Conservation (phyloP, 306 rosid species). For the Casuarina cunninghamiana region DNA sequence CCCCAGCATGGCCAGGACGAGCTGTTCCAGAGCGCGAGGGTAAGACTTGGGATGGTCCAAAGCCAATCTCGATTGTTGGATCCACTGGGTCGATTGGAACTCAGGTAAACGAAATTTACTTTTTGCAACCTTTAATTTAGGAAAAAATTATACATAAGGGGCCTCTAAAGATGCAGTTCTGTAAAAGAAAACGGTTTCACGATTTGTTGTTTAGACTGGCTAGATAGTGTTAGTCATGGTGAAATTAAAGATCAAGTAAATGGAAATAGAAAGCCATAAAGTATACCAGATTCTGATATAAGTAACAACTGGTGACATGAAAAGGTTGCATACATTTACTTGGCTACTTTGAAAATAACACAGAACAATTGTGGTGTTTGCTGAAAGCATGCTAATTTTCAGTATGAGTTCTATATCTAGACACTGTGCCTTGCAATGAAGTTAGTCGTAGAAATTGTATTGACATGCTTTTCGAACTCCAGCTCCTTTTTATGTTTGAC, state of each 20-base stretch:
- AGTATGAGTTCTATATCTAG: not conserved
- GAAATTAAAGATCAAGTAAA: not conserved
- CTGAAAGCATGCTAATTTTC: not conserved
- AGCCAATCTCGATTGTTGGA: conserved; percentile 89
- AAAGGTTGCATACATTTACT: not conserved
- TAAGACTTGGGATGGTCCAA: conserved; percentile 81
- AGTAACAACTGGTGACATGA: not conserved
- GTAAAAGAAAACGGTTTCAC: too few relatives aligned
- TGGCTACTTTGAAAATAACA: not conserved
- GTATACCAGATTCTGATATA: not conserved
- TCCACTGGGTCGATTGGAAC: conserved; percentile 97
- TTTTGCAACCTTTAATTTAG: not conserved
- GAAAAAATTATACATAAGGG: not conserved
- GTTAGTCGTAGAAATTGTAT: not conserved
- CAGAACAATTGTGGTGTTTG: not conserved
- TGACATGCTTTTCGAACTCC: not conserved
- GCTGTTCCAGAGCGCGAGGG: conserved; percentile 55
- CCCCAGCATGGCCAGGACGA: conserved; percentile 98
- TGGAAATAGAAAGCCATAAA: not conserved
- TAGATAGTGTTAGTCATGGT: not conserved
- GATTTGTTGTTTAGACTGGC: not conserved
- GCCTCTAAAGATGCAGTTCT: not conserved
- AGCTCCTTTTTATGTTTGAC: not conserved
- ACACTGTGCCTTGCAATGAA: not conserved
- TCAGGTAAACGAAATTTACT: conserved; percentile 52